Percentiles rank a stretch among this genome's conserved stretches.
phyloP scores from a whole-genome alignment of 2,329 filamentous ascomycete species.

The Zymoseptoria ardabiliae region DNA sequence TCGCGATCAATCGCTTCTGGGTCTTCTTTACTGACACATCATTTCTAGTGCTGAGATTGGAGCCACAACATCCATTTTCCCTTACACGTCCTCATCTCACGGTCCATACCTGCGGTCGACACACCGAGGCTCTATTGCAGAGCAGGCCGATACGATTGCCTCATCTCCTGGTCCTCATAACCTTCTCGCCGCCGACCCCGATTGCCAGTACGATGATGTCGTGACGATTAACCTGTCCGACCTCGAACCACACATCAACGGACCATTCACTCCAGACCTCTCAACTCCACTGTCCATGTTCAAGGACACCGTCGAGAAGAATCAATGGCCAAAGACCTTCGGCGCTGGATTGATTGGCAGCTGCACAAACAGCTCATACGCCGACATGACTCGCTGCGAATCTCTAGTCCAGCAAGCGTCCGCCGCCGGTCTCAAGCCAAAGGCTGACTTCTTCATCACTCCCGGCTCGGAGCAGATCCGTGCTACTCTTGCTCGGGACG shows the following conservation, averaged over 20 bases:
- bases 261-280: slow-evolving; percentile 91
- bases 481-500: slow-evolving; percentile 83
- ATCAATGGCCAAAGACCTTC: slow-evolving; percentile 84
- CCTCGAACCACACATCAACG: slow-evolving; percentile 40
- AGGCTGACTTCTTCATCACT: slow-evolving; percentile 89
- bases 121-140: slow-evolving; percentile 63
- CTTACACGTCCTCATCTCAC: slow-evolving; percentile 73
- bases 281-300: slow-evolving; percentile 89
- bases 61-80: slow-evolving; percentile 93
- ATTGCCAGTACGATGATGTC: slow-evolving; percentile 80
- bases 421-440: slow-evolving; percentile 81
- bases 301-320: slow-evolving; percentile 71
- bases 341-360: slow-evolving; percentile 92
- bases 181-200: slow-evolving; percentile 68
- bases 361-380: slow-evolving; percentile 97
- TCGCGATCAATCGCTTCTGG: neutral
- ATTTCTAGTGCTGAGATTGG: slow-evolving; percentile 64
- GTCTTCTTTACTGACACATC: slow-evolving; percentile 26
- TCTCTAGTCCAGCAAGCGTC: slow-evolving; percentile 86
- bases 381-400: slow-evolving; percentile 96
- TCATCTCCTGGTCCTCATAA: slow-evolving; percentile 51
- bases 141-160: slow-evolving; percentile 57
- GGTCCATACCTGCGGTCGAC: slow-evolving; percentile 81
- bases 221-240: slow-evolving; percentile 84
- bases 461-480: slow-evolving; percentile 95